Evolutionary conservation across 2,329 filamentous ascomycete species (phyloP).

Genomic region (Monosporascus sp.): DNA sequence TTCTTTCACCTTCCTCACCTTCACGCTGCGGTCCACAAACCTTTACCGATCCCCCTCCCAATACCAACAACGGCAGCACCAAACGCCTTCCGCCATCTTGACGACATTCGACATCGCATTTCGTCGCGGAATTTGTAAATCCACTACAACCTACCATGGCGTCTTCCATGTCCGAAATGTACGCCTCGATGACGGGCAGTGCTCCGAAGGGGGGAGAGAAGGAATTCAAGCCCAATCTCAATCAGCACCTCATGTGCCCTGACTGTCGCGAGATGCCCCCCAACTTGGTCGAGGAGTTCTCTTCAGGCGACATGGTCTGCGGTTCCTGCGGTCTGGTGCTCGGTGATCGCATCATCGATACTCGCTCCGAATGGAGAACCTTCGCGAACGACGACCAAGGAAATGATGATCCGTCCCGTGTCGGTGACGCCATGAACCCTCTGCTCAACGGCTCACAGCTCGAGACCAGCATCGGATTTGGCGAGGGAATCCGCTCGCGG

Average conservation of each 20-base stretch:
- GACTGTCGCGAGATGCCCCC: slow-evolving; percentile 93
- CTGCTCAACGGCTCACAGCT: slow-evolving; percentile 87
- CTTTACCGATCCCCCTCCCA: background rate
- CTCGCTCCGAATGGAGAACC: slow-evolving; percentile 95
- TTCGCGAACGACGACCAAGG: slow-evolving; percentile 98
- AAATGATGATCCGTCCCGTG: slow-evolving; percentile 94
- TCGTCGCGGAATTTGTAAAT: background rate
- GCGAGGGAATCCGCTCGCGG: slow-evolving; percentile 60
- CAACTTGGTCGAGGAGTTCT: slow-evolving; percentile 88
- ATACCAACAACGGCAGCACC: background rate
- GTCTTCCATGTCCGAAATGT: slow-evolving; percentile 23
- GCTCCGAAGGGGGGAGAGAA: slow-evolving; percentile 17
- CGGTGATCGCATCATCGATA: slow-evolving; percentile 87
- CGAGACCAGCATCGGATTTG: slow-evolving; percentile 80
- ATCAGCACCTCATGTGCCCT: slow-evolving; percentile 76
- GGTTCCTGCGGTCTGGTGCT: slow-evolving; percentile 87
- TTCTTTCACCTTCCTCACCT: background rate
- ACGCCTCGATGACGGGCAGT: slow-evolving; percentile 30
- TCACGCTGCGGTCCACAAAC: background rate
- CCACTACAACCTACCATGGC: background rate
- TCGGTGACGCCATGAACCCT: slow-evolving; percentile 87
- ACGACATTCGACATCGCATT: background rate
- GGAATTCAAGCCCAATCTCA: slow-evolving; percentile 76
- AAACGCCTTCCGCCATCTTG: background rate
- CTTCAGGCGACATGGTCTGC: slow-evolving; percentile 88